Evolutionary conservation across 2,329 filamentous ascomycete genomes (phyloP), one percentile per base, ranked within the genome.

Genomic region (Sarocladiaceae sp.): DNA sequence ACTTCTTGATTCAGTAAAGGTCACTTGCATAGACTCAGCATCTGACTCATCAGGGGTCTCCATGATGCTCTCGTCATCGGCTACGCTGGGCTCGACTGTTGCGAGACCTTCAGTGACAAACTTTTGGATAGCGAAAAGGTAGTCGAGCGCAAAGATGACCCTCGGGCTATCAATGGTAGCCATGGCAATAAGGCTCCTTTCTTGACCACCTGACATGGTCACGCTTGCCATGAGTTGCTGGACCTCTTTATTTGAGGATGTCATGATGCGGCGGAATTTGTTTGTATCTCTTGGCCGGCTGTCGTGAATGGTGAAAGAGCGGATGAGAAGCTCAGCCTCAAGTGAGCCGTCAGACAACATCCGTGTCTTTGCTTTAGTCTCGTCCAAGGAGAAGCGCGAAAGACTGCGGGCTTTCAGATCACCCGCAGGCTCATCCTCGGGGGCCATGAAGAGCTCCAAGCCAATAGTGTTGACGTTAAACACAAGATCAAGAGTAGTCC

Each of bases 141-240:
- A 97, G 61, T 99, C 93, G 23, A 99, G 70, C 0, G 94, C 91
- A 60, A 99, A 87, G 47, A 99, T 97, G 45, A 98, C 80, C 3
- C 89, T 79, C 2, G 93, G 93, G 54, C 93, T 98, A 58, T 98
- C 93, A 49, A 98, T 82, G 0, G 90, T 95, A 46, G 96, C 78
- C 64, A 98, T 85, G 2, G 88, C 88, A 56, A 97, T 94, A 45
- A 97, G 65, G 59, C 82, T 87, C 48, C 82, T 80, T 32, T 95
- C 85, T 26, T 81, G 71, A 3, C 89, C 89, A 13, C 89, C 87
- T 1, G 90, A 89, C 64, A 98, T 94, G 0, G 90, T 94, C 3
- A 98, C 70, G 59, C 86, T 96, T 15, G 93, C 93, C 93, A 98
- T 98, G 58, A 98, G 90, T 55, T 99, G 94, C 61, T 97, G 90